phyloP scores from a whole-genome alignment of 1,284 basidiomycete genomes.

The Leccinum angustisporum region DNA sequence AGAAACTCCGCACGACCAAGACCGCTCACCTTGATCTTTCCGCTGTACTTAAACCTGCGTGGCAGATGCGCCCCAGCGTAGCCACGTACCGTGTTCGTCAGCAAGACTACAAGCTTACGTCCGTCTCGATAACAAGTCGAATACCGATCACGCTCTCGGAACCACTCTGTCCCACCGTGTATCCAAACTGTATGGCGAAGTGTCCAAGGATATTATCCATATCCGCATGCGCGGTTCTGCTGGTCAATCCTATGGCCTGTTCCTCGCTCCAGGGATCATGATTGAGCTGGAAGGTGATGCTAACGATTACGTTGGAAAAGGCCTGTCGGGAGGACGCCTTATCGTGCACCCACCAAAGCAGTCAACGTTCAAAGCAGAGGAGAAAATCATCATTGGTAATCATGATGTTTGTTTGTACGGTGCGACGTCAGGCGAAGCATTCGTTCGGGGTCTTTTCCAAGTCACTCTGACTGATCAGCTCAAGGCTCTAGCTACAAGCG shows the following conservation, averaged over 20 bases:
- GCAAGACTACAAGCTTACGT: conserved; percentile 95
- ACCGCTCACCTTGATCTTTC: conserved; percentile 89
- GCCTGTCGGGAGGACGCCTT: conserved; percentile 89
- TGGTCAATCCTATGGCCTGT: conserved; percentile 93
- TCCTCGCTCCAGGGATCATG: conserved; percentile 94
- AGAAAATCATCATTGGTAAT: conserved; percentile 95
- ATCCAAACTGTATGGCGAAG: conserved; percentile 92
- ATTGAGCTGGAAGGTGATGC: conserved; percentile 95
- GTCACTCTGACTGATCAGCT: not conserved
- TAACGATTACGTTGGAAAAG: conserved; percentile 97
- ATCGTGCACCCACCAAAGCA: conserved; percentile 90
- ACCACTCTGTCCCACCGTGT: conserved; percentile 91
- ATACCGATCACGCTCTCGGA: conserved; percentile 93
- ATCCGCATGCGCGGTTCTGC: conserved; percentile 92
- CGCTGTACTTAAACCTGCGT: conserved; percentile 88
- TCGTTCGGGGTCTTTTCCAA: conserved; percentile 70
- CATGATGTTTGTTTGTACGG: conserved; percentile 83
- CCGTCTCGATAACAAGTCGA: conserved; percentile 96
- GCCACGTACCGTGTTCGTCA: conserved; percentile 89
- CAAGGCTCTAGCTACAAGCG: conserved; percentile 79
- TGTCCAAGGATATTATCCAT: conserved; percentile 94
- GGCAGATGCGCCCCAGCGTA: conserved; percentile 93
- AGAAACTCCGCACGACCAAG: conserved; percentile 85
- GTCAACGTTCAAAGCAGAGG: conserved; percentile 93
- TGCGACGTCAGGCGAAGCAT: conserved; percentile 93